A percentile compares a stretch with the other conserved stretches of the same genome.
Evolutionary conservation across 306 rosid species (phyloP).

Genomic region (Glycine latifolia): DNA sequence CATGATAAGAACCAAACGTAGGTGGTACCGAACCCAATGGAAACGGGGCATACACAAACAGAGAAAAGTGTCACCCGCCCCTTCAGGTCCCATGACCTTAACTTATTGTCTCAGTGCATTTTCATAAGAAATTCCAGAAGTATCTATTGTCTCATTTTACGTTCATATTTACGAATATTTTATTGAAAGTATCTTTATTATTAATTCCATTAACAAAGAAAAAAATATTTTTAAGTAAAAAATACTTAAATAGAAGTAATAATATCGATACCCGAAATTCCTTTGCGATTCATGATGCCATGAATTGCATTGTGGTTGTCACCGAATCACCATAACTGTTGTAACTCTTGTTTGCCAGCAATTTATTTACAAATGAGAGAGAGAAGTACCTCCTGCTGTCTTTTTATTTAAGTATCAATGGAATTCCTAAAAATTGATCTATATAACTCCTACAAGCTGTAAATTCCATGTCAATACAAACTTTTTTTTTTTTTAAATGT

Average conservation of each 20-base stretch:
- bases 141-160: background rate
- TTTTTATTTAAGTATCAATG: constrained; percentile 2
- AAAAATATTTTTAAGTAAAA: no score
- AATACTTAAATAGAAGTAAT: background rate
- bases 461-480: background rate
- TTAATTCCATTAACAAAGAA: no score
- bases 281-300: background rate
- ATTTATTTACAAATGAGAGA: constrained; percentile 11
- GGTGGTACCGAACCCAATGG: constrained; percentile 12
- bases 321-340: constrained; percentile 14
- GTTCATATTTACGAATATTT: background rate
- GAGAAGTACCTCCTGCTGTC: constrained; percentile 1
- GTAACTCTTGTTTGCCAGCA: constrained; percentile 16
- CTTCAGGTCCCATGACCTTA: background rate
- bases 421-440: constrained; percentile 21
- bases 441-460: constrained; percentile 6
- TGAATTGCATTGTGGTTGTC: constrained; percentile 21
- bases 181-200: background rate
- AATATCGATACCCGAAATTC: background rate
- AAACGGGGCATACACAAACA: background rate
- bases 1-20: constrained; percentile 32
- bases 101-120: constrained; percentile 18
- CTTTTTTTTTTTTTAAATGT: no score
- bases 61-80: background rate
- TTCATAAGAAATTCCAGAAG: background rate